These are phyloP conservation scores for Monosporozyma yasuniensis DNA, from an alignment of 805 yeast genomes.

Conservation along the genomic window DNA sequence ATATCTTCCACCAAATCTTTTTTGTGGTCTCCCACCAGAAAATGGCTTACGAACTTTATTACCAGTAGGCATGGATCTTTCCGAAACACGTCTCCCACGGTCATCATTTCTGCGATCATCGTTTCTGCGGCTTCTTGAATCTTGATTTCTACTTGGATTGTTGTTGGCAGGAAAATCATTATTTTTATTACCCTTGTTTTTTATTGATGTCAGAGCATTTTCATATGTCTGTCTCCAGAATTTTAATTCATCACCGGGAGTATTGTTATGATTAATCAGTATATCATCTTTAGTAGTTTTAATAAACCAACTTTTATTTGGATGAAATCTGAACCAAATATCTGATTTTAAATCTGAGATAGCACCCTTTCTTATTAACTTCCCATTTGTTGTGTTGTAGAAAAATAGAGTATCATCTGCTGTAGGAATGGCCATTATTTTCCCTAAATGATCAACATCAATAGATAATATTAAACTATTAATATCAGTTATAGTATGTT, in stretches of 20 bases:
- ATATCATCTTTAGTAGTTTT: constrained; percentile 15
- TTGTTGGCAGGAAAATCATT: neutral
- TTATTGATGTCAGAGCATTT: neutral
- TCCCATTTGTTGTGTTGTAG: constrained; percentile 11
- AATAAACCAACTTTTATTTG: constrained; percentile 19
- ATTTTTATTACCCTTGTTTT: neutral
- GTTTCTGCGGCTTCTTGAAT: neutral
- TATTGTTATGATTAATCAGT: constrained; percentile 6
- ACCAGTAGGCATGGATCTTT: neutral
- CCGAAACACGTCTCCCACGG: neutral
- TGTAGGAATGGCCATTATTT: constrained; percentile 16
- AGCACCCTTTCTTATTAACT: constrained; percentile 3
- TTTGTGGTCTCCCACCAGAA: neutral
- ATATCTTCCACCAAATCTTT: neutral
- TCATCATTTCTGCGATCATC: neutral
- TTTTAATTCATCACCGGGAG: constrained; percentile 7
- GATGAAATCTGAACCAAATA: constrained; percentile 17
- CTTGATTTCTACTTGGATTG: neutral
- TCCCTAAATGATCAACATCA: constrained; percentile 20
- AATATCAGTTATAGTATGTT: constrained; percentile 10
- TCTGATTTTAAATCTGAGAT: constrained; percentile 8
- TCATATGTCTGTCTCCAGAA: constrained; percentile 10
- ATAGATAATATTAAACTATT: constrained; percentile 14
- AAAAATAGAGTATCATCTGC: constrained; percentile 14
- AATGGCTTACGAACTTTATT: neutral